These are phyloP conservation scores for Picochlorum sp. DNA, from an alignment of 139 green algal genomes.

Conservation along the genomic window DNA sequence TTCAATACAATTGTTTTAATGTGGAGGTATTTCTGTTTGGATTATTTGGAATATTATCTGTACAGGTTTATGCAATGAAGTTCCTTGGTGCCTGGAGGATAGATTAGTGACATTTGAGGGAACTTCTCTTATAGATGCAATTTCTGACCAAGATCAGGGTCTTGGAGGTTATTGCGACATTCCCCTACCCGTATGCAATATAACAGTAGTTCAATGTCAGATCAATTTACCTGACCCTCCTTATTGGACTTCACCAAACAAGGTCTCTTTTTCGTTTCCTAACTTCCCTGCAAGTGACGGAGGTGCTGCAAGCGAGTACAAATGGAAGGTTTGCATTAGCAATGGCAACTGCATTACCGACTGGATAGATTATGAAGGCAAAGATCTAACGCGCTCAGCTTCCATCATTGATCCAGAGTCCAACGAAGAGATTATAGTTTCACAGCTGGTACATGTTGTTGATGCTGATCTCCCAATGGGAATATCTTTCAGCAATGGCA, in stretches of 20 bases:
- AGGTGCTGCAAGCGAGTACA: conserved; percentile 15
- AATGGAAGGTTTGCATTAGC: conserved; percentile 27
- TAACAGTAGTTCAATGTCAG: conserved; percentile 10
- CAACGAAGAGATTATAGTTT: neutral
- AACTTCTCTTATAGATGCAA: conserved; percentile 22
- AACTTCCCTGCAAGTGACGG: conserved; percentile 10
- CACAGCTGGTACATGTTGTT: conserved; percentile 7
- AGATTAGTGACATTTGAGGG: conserved; percentile 12
- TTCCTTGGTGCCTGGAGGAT: conserved; percentile 20
- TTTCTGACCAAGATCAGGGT: conserved; percentile 4
- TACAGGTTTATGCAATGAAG: conserved; percentile 20
- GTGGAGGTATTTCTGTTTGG: neutral
- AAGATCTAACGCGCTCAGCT: conserved; percentile 1
- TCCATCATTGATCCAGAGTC: neutral
- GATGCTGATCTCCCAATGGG: conserved; percentile 1
- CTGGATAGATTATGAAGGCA: conserved; percentile 9
- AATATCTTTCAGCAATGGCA: conserved; percentile 10
- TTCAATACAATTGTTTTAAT: neutral
- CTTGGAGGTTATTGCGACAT: conserved; percentile 23
- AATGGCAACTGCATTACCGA: conserved; percentile 27
- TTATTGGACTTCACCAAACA: conserved; percentile 22
- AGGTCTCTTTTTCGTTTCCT: conserved; percentile 29
- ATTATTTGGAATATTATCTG: too few relatives aligned
- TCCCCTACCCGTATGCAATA: conserved; percentile 3
- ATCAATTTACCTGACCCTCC: conserved; percentile 10